phyloP scores from a whole-genome alignment of 768 basidiomycete species.

The Tylopilus sp. region DNA sequence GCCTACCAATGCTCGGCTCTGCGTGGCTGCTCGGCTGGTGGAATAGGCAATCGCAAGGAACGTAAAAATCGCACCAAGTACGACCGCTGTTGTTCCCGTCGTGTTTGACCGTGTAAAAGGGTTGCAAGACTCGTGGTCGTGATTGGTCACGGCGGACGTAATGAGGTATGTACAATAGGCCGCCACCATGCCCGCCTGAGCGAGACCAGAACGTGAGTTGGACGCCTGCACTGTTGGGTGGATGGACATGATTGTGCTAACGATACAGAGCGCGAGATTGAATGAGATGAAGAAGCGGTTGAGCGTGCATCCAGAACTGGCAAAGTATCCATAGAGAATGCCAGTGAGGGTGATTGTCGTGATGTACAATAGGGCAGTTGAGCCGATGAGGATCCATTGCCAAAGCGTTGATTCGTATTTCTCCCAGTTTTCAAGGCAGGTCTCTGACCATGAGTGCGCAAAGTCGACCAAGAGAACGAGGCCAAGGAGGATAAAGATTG shows the following conservation, averaged over 20 bases:
- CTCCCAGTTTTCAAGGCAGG: slow-evolving; percentile 95
- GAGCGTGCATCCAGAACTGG: slow-evolving; percentile 77
- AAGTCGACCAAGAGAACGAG: slow-evolving; percentile 98
- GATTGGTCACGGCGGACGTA: slow-evolving; percentile 91
- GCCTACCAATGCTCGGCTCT: slow-evolving; percentile 86
- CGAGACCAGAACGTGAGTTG: slow-evolving; percentile 92
- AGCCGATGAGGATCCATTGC: slow-evolving; percentile 94
- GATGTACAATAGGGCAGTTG: slow-evolving; percentile 85
- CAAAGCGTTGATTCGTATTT: slow-evolving; percentile 81
- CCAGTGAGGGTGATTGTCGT: slow-evolving; percentile 83
- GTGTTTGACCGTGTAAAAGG: slow-evolving; percentile 69
- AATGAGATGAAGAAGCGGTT: slow-evolving; percentile 98
- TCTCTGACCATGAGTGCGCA: slow-evolving; percentile 98
- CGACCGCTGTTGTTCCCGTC: slow-evolving; percentile 80
- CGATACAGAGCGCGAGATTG: slow-evolving; percentile 78
- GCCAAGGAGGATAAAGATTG: slow-evolving; percentile 93
- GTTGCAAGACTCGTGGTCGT: slow-evolving; percentile 84
- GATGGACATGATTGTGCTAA: slow-evolving; percentile 80
- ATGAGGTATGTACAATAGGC: slow-evolving; percentile 96
- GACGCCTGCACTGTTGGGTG: slow-evolving; percentile 85
- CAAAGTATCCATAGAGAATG: slow-evolving; percentile 90
- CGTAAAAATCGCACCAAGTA: slow-evolving; percentile 92
- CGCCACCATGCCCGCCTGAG: slow-evolving; percentile 95
- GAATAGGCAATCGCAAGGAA: slow-evolving; percentile 99
- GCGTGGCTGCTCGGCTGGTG: slow-evolving; percentile 92